These are phyloP conservation scores for Letharia columbiana DNA, from an alignment of 495 filamentous ascomycete species.

Conservation along the genomic window DNA sequence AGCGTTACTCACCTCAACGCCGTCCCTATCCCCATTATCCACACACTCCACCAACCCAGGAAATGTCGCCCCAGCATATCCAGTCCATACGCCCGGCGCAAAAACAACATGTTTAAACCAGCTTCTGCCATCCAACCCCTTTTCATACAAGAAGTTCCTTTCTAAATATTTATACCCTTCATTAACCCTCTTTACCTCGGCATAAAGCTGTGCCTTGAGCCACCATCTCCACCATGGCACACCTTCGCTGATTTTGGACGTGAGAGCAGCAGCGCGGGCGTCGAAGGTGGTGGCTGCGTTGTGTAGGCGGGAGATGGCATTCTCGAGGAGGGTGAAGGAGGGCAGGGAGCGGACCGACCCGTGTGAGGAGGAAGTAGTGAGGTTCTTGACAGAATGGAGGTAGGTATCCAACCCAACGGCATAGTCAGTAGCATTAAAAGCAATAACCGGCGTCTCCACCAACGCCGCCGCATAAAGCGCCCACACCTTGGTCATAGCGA, in stretches of 20 bases:
- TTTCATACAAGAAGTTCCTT: conserved; percentile 49
- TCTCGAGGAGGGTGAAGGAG: conserved; percentile 36
- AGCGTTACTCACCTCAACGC: conserved; percentile 20
- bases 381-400: conserved; percentile 45
- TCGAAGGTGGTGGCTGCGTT: conserved; percentile 44
- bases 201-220: conserved; percentile 53
- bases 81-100: conserved; percentile 76
- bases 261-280: conserved; percentile 43
- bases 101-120: conserved; percentile 69
- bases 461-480: conserved; percentile 41
- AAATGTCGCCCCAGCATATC: conserved; percentile 70
- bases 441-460: conserved; percentile 40
- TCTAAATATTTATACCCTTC: conserved; percentile 55
- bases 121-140: conserved; percentile 48
- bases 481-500: conserved; percentile 51
- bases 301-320: conserved; percentile 41
- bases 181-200: conserved; percentile 46
- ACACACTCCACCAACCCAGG: conserved; percentile 55
- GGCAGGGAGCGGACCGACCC: conserved; percentile 29
- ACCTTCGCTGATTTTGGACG: conserved; percentile 40
- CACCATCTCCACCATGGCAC: conserved; percentile 76
- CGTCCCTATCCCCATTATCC: conserved; percentile 40
- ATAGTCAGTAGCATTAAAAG: conserved; percentile 43
- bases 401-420: conserved; percentile 38
- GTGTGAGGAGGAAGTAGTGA: conserved; percentile 29